Base-by-base conservation (phyloP, 352 stramenopile species). In the Phytophthora ramorum region DNA sequence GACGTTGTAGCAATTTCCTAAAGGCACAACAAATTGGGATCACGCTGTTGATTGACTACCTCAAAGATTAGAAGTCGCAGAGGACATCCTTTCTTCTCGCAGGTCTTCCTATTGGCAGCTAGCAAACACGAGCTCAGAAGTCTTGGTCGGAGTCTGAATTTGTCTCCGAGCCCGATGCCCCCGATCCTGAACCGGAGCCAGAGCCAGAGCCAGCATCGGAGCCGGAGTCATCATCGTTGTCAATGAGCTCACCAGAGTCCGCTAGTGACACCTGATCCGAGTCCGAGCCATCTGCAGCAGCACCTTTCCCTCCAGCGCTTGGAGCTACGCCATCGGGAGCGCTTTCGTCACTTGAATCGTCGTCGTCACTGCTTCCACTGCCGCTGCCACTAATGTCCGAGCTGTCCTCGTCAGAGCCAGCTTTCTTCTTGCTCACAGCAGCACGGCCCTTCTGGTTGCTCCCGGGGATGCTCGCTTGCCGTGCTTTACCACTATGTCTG, bases 91-190 rank as follows among this genome's bases (percentile, higher is more conserved):
- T 24, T 24, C 3, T n/a, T n/a, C n/a, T n/a, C n/a, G n/a, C n/a
- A n/a, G 22, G 22, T 24, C 22, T 1, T 24, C 22, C 22, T 24
- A 24, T 24, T 24, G 22, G 22, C 28, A 37, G 28, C 53, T 35
- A 60, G 14, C 38, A 19, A 45, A 7, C n/a, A 41, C 16, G 10
- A 50, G 17, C 37, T 78, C 52, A 93, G 51, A 95, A 93, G 57
- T 94, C 85, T 62, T 92, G 87, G 56, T 94, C 85, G n/a, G 84
- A 93, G 56, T 93, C 87, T 28, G 80, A 93, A 57, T 86, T 88
- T 4, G 79, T 89, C 34, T 86, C 83, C n/a, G 84, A 91, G 19
- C 74, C 80, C 7, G 78, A 91, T 4, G 74, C 71, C 14, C 78
- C 77, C n/a, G 81, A 90, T 16, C 79, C 81, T 3, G 86, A 93